These are phyloP conservation scores for Penicillium sp. DNA, from an alignment of 2,329 filamentous ascomycete genomes.

Conservation along the genomic window DNA sequence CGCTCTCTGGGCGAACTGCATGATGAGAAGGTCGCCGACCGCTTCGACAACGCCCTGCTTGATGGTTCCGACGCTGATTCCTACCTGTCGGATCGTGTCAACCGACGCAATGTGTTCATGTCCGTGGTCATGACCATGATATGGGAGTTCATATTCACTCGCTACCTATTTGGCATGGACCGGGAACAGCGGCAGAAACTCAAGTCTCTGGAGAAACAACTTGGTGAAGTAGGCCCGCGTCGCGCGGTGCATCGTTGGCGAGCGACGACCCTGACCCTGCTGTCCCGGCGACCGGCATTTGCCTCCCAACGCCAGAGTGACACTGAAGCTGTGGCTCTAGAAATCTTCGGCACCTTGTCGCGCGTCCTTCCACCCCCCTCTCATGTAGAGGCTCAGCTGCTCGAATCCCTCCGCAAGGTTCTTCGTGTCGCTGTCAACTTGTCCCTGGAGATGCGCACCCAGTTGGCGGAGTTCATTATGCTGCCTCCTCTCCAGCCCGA, in stretches of 20 bases:
- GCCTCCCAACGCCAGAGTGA: constrained; percentile 78
- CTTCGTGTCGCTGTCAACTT: constrained; percentile 85
- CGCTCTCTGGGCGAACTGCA: constrained; percentile 78
- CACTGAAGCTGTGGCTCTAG: constrained; percentile 91
- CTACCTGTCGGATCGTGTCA: constrained; percentile 83
- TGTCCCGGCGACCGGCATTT: constrained; percentile 78
- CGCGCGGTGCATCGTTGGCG: constrained; percentile 96
- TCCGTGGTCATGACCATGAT: constrained; percentile 99
- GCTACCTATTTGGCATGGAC: constrained; percentile 98
- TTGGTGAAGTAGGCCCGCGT: constrained; percentile 80
- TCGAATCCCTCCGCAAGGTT: constrained; percentile 80
- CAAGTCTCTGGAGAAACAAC: constrained; percentile 88
- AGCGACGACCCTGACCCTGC: constrained; percentile 85
- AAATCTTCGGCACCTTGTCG: constrained; percentile 79
- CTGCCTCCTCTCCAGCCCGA: constrained; percentile 90
- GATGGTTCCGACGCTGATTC: constrained; percentile 90
- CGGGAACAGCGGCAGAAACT: constrained; percentile 94
- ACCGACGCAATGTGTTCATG: constrained; percentile 93
- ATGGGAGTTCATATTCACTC: constrained; percentile 97
- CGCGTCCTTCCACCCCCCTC: constrained; percentile 82
- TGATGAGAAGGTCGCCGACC: constrained; percentile 89
- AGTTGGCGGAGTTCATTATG: constrained; percentile 98
- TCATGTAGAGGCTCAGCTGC: constrained; percentile 74
- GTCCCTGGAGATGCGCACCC: constrained; percentile 94
- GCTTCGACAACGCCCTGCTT: constrained; percentile 88